Evolutionary conservation across 371 early-diverging fungal species (phyloP).

Genomic region (Capillidium heterosporum): DNA sequence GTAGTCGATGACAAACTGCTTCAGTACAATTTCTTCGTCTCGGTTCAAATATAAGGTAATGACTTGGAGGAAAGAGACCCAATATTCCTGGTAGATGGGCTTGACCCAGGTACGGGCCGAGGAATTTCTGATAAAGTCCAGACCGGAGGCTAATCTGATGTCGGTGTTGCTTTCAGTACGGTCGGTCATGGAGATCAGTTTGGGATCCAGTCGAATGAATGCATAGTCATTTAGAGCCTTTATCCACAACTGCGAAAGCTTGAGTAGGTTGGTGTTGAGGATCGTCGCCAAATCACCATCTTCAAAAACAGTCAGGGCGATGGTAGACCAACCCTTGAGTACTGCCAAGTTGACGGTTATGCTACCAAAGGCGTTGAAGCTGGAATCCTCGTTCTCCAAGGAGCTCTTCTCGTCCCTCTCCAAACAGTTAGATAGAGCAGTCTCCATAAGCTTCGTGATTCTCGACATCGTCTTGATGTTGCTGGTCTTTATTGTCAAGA

Average conservation of each 20-base stretch:
- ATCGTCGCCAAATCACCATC: slow-evolving; percentile 32
- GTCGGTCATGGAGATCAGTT: slow-evolving; percentile 24
- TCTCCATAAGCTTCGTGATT: slow-evolving; percentile 45
- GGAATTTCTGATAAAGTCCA: not conserved
- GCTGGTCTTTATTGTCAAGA: slow-evolving; percentile 68
- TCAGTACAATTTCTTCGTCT: slow-evolving; percentile 7
- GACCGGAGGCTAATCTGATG: slow-evolving; percentile 10
- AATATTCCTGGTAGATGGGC: slow-evolving; percentile 12
- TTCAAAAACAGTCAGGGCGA: slow-evolving; percentile 34
- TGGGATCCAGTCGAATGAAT: slow-evolving; percentile 30
- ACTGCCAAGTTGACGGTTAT: slow-evolving; percentile 60
- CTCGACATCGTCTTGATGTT: slow-evolving; percentile 56
- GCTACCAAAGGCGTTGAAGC: slow-evolving; percentile 39
- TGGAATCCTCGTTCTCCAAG: slow-evolving; percentile 30
- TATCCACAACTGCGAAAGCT: slow-evolving; percentile 34
- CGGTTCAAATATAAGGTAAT: slow-evolving; percentile 3
- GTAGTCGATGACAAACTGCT: slow-evolving; percentile 15
- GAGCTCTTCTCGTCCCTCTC: slow-evolving; percentile 28
- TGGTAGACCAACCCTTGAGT: slow-evolving; percentile 60
- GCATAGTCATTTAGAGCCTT: slow-evolving; percentile 37
- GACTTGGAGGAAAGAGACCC: slow-evolving; percentile 7
- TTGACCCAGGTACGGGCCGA: not conserved
- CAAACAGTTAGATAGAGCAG: slow-evolving; percentile 49
- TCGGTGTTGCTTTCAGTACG: slow-evolving; percentile 20
- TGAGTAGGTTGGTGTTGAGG: slow-evolving; percentile 32